Evolutionary conservation across 2,329 filamentous ascomycete species (phyloP), one percentile per base, ranked within the genome.

Genomic region (Aspergillus sp.): DNA sequence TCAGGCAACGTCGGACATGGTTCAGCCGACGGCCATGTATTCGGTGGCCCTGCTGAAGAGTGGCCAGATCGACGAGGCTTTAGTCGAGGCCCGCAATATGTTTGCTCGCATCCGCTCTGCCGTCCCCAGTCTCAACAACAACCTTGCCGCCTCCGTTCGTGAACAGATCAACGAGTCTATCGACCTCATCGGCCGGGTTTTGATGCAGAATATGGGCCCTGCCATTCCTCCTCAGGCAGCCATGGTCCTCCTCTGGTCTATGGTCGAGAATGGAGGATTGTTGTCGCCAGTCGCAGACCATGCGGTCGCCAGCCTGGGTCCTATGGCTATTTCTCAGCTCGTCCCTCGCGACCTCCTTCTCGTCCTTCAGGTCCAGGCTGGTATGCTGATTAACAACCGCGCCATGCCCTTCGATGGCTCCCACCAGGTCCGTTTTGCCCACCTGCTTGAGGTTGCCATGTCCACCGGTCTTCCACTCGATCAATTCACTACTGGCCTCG

Each of bases 21-120:
- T 95, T 53, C 90, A 95, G 71, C 87, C 90, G 20, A 86, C 89
- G 10, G 82, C 88, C 49, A 95, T 96, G 89, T 95, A 91, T 61
- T 83, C 87, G 12, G 82, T 95, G 49, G 88, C 90, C 43, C 76
- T 97, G 67, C 86, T 97, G 63, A 86, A 88, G 46, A 88, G 87
- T 53, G 89, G 90, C 38, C 84, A 90, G 60, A 80, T 90, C 43
- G 82, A 85, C n/a, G 88, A 91, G 62, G 93, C 86, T 44, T 71
- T 97, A 49, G 74, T 78, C 10, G 83, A 93, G 64, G 84, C 87
- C 7, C 87, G 93, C 58, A 76, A 83, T 61, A 94, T 95, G 88
- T 95, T 96, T 68, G 76, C 84, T 62, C 84, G 86, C 51, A 89
- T 96, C 57, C 84, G 87, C 50, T 79, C 81, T 49, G 74, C 79